phyloP scores from a whole-genome alignment of 192 early-diverging fungal genomes.

The Coemansia sp. region DNA sequence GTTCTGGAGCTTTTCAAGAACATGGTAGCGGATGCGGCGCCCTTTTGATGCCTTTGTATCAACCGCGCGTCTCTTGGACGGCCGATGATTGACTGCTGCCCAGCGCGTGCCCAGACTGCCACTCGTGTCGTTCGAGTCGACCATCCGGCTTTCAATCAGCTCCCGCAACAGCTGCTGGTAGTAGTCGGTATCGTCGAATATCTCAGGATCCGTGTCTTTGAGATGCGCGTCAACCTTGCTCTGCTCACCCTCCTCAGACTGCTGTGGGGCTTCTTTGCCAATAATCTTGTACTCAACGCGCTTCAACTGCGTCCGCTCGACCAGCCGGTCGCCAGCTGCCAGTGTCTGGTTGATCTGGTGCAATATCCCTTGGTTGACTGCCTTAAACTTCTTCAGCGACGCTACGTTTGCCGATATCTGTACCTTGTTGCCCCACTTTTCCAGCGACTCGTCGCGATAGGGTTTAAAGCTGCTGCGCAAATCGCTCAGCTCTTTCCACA shows the following conservation, averaged over 20 bases:
- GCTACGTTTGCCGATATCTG: slow-evolving; percentile 68
- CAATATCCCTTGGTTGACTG: slow-evolving; percentile 82
- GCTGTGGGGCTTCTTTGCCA: slow-evolving; percentile 14
- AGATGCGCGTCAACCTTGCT: slow-evolving; percentile 63
- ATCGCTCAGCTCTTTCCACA: slow-evolving; percentile 30
- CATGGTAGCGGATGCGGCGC: slow-evolving; percentile 86
- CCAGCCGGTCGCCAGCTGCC: slow-evolving; percentile 68
- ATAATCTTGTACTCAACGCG: slow-evolving; percentile 65
- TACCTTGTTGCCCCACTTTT: slow-evolving; percentile 93
- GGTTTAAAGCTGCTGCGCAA: slow-evolving; percentile 58
- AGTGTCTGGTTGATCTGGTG: slow-evolving; percentile 73
- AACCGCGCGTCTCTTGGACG: slow-evolving; percentile 67
- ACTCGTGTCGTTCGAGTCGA: slow-evolving; percentile 84
- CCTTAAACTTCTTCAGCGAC: slow-evolving; percentile 91
- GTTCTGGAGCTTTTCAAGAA: slow-evolving; percentile 95
- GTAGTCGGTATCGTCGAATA: slow-evolving; percentile 97
- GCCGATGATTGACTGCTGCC: slow-evolving; percentile 73
- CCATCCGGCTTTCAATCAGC: slow-evolving; percentile 91
- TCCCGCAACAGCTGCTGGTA: slow-evolving; percentile 93
- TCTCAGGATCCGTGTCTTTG: slow-evolving; percentile 58
- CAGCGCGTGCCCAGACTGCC: slow-evolving; percentile 73
- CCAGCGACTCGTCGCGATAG: slow-evolving; percentile 82
- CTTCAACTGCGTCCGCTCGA: slow-evolving; percentile 86
- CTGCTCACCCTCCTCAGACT: not conserved
- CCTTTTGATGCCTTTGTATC: slow-evolving; percentile 92